Percentiles rank a stretch among this genome's conserved stretches.
phyloP scores from a whole-genome alignment of 768 basidiomycete species.

The Goffeauzyma gilvescens region DNA sequence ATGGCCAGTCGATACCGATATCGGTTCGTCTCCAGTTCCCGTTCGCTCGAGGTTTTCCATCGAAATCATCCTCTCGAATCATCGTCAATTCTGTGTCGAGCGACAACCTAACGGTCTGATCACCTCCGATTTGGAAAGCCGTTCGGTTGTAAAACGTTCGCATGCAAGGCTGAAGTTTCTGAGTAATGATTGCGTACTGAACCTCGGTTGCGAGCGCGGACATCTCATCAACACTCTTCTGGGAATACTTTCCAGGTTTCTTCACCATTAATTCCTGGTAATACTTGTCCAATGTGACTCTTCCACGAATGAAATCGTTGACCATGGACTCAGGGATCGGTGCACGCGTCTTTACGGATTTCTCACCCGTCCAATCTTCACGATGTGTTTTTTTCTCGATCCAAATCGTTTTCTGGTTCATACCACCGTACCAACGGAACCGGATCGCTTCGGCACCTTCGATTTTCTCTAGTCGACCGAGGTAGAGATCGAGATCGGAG shows the following conservation, averaged over 20 bases:
- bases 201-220: constrained; percentile 93
- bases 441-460: constrained; percentile 96
- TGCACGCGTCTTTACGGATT: constrained; percentile 92
- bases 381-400: constrained; percentile 46
- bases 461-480: constrained; percentile 91
- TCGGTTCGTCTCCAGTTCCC: constrained; percentile 90
- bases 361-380: constrained; percentile 99
- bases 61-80: constrained; percentile 93
- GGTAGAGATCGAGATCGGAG: constrained; percentile 82
- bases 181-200: constrained; percentile 70
- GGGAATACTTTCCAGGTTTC: constrained; percentile 83
- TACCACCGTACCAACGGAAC: constrained; percentile 90
- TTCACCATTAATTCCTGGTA: constrained; percentile 67
- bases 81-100: constrained; percentile 91
- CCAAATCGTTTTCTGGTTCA: constrained; percentile 47
- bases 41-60: constrained; percentile 52
- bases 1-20: constrained; percentile 80
- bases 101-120: constrained; percentile 95
- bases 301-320: constrained; percentile 72
- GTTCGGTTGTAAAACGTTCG: constrained; percentile 97
- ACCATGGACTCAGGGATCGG: constrained; percentile 83
- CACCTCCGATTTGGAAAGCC: constrained; percentile 94
- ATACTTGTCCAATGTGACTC: constrained; percentile 82
- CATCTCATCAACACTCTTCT: constrained; percentile 79
- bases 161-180: constrained; percentile 69